Evolutionary conservation across 2,329 filamentous ascomycete genomes (phyloP), one percentile per base, ranked within the genome.

Genomic region (Aspergillus japonicus): DNA sequence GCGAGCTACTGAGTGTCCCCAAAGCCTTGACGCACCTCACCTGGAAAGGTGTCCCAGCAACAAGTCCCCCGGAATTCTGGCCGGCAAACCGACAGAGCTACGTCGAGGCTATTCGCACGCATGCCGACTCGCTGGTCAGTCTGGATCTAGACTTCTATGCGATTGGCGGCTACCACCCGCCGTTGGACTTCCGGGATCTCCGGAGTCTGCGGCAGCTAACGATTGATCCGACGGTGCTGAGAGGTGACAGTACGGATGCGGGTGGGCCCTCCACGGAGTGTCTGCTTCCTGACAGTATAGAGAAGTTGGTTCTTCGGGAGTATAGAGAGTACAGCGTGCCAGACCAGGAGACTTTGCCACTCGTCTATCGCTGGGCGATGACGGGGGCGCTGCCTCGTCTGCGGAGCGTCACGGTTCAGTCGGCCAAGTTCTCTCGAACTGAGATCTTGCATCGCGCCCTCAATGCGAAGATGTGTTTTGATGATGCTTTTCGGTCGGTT

Each of bases 61-160:
- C 47, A 7, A 23, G 7, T 4, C 26, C n/a, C 3, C 52, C 47
- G 2, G 24, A 44, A 2, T 24, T 47, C 5, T 44, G 31, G n/a
- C 31, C 35, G 12, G n/a, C 2, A 8, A 11, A 59, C n/a, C 8
- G 52, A 44, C 14, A 24, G 10, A 29, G 4, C 23, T 55, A 42
- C n/a, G 16, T 59, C 6, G n/a, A 59, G 12, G 35, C 8, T 7
- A n/a, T 59, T 2, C 44, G 24, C n/a, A 11, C 19, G 0, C 57
- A 59, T 24, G 57, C 51, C 3, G 29, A 51, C 8, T 59, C 57
- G 3, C 51, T 59, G 12, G 3, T 31, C 10, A 55, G 11, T 21
- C 57, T 59, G 5, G 51, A 55, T n/a, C 19, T 51, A 21, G 57
- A 59, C 19, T 56, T 59, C 26, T 50, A 47, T 31, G 42, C 42